Conservation (phyloP, 176 grass and related monocot genomes). For the Coix lacrymajobi region DNA sequence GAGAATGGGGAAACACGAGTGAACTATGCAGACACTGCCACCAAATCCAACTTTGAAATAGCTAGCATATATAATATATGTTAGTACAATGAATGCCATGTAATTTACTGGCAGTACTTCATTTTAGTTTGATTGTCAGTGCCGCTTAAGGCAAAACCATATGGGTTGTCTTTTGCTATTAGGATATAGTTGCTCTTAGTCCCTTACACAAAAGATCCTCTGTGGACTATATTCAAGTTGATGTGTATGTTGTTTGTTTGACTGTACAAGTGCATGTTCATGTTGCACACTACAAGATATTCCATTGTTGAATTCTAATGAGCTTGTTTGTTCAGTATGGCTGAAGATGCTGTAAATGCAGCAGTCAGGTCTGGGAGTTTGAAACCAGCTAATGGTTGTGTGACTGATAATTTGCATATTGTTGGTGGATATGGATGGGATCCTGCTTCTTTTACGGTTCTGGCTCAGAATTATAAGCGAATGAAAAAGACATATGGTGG, state of each 20-base stretch:
- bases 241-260: not conserved
- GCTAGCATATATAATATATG: not conserved
- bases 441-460: constrained; percentile 63
- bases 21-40: not conserved
- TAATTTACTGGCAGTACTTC: not conserved
- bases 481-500: constrained; percentile 85
- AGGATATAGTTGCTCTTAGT: not conserved
- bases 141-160: not conserved
- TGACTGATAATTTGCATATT: constrained; percentile 75
- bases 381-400: constrained; percentile 71
- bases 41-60: not conserved
- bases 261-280: not conserved
- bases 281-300: not conserved
- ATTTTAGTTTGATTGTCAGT: not conserved
- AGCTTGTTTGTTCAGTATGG: constrained; percentile 62
- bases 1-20: not conserved
- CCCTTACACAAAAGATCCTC: not conserved
- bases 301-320: constrained; percentile 7
- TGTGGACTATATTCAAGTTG: not conserved
- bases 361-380: constrained; percentile 81
- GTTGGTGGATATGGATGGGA: constrained; percentile 91
- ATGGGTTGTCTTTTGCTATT: not conserved
- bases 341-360: constrained; percentile 85
- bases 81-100: not conserved
- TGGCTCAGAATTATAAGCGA: constrained; percentile 76